phyloP scores from a whole-genome alignment of 2,329 filamentous ascomycete genomes.

The Amylocarpus encephaloides region DNA sequence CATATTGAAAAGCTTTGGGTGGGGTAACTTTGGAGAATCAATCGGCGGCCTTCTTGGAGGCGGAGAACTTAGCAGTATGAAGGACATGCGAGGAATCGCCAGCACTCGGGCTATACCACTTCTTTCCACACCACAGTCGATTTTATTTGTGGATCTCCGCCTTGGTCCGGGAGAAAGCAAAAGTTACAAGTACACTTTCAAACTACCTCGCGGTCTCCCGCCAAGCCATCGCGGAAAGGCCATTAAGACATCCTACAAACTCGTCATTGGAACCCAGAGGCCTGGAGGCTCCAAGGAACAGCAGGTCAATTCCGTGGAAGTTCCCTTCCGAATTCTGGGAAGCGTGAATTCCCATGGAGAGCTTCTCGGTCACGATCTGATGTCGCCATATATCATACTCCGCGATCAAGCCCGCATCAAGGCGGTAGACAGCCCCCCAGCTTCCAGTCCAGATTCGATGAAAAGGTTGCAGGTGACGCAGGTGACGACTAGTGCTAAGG shows the following conservation, averaged over 20 bases:
- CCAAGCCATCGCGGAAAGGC: slow-evolving; percentile 86
- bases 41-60: slow-evolving; percentile 81
- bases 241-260: slow-evolving; percentile 86
- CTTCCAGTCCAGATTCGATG: slow-evolving; percentile 4
- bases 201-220: slow-evolving; percentile 79
- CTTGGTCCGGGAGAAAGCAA: slow-evolving; percentile 83
- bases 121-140: slow-evolving; percentile 90
- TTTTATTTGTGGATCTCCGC: slow-evolving; percentile 88
- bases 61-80: slow-evolving; percentile 84
- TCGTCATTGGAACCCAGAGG: slow-evolving; percentile 87
- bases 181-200: slow-evolving; percentile 81
- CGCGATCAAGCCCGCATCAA: slow-evolving; percentile 62
- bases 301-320: slow-evolving; percentile 81
- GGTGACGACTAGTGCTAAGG: slow-evolving; percentile 30
- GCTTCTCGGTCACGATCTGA: slow-evolving; percentile 86
- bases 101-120: slow-evolving; percentile 84
- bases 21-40: slow-evolving; percentile 82
- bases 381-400: slow-evolving; percentile 86
- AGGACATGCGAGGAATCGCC: slow-evolving; percentile 85
- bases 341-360: slow-evolving; percentile 87
- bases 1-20: slow-evolving; percentile 77
- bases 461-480: slow-evolving; percentile 17
- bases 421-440: slow-evolving; percentile 19
- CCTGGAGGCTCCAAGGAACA: slow-evolving; percentile 72
- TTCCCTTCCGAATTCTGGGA: slow-evolving; percentile 88